Evolutionary conservation across 2,329 filamentous ascomycete species (phyloP), one percentile per base, ranked within the genome.

Genomic region (Plenodomus lindquistii): DNA sequence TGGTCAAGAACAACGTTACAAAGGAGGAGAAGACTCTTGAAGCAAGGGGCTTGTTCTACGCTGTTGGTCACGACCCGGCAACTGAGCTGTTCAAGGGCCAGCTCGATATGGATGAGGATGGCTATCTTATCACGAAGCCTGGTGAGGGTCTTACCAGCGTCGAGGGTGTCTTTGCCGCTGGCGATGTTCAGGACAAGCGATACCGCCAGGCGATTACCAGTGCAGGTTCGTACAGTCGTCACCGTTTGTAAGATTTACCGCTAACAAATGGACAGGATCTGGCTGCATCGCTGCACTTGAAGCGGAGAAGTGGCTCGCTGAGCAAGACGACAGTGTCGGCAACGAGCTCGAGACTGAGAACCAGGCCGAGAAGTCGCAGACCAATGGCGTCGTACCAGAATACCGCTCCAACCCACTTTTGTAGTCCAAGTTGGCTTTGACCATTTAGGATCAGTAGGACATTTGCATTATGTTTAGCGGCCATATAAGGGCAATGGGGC

Each of bases 181-280:
- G 94, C 57, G 94, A 99, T 71, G 95, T 99, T 9, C 94, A 99
- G 79, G 95, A 99, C 73, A 99, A 97, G 86, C 85, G 87, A 70
- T 99, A 99, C 75, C 85, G 94, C 72, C 94, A 99, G 79, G 94
- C 94, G 39, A 95, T 99, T 60, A 99, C 94, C 57, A 97, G 92
- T 77, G 94, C 94, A 63, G 90, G 92, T 52, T 31, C 27, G 27
- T 31, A 31, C 4, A 7, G 9, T 31, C 27, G 27, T 15, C 27
- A 31, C 6, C 4, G 10, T 15, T 8, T 4, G 9, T 15, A 7
- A 15, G 11, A 13, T 11, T 31, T 13, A 31, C 4, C 15, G 6
- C 27, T 31, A 31, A 31, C 27, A 31, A 8, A 4, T 31, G 6
- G 11, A 31, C 11, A 31, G 27, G 27, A 31, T 91, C 92, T 52